Percentiles rank a stretch among this genome's conserved stretches.
Evolutionary conservation across 345 rosid species (phyloP).

Genomic region (Adansonia digitata): DNA sequence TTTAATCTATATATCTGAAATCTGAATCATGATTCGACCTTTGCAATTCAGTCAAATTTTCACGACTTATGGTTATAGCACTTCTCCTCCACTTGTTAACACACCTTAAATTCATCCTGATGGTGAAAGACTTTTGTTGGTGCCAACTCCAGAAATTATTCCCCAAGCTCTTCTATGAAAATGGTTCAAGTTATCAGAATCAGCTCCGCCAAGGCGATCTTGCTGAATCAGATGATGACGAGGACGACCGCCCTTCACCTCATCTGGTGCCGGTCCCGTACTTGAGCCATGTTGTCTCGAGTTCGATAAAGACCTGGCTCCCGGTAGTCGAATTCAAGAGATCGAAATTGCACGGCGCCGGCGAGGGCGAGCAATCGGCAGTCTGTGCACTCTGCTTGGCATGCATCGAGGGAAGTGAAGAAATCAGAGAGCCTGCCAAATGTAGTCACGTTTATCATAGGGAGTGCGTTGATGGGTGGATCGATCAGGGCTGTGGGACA

Average conservation of each 20-base stretch:
- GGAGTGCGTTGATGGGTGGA: constrained; percentile 8
- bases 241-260: not conserved
- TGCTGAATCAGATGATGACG: not conserved
- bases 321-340: not conserved
- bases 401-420: not conserved
- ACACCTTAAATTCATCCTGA: not conserved
- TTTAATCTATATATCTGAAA: not conserved
- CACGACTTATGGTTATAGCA: not conserved
- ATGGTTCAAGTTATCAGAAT: not conserved
- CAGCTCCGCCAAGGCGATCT: not conserved
- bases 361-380: not conserved
- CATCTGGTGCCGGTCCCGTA: not conserved
- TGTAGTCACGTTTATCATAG: not conserved
- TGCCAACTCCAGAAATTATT: not conserved
- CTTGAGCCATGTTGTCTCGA: not conserved
- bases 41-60: not conserved
- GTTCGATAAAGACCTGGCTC: not conserved
- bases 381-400: not conserved
- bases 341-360: not conserved
- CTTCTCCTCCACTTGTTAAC: not conserved
- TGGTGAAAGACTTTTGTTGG: not conserved
- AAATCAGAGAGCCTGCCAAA: constrained; percentile 6
- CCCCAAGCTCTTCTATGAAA: not conserved
- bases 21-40: constrained; percentile 4
- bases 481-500: constrained; percentile 6